Base-by-base conservation (phyloP, 169 alveolate genomes). In the Cryptosporidium felis region DNA sequence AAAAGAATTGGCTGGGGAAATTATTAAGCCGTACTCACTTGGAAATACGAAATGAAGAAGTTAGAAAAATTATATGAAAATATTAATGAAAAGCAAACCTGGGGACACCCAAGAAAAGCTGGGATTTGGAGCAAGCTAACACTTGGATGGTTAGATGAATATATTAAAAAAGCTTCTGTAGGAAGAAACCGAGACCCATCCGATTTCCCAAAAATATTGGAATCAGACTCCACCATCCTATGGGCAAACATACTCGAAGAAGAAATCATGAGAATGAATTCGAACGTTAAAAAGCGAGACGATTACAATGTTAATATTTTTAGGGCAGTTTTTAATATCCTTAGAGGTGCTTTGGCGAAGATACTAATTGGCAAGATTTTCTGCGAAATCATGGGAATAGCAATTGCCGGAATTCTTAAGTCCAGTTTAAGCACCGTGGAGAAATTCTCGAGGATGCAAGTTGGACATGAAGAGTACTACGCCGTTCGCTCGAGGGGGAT, bases 71-170 rank as follows among this genome's bases (percentile, higher is more conserved):
- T 56, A 56, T 56, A 56, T 28, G 32, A 28, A 28, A 28, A 56
- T 8, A 56, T 41, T 51, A 21, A 51, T 16, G 53, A 74, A 23
- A 74, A 36, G 46, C 85, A 74, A 49, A 58, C 18, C 38, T 74
- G 67, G 65, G 85, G 85, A 12, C 85, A 74, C 38, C 85, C 85
- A 1, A 53, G 16, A 18, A 36, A 36, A 40, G 36, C 67, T 6
- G 61, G 74, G 34, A n/a, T 74, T 23, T 74, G 85, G 85, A 74
- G 85, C 59, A 74, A 74, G 44, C 58, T 74, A 4, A 74, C 85
- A 21, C 28, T 74, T 28, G 67, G 67, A 34, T 74, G 85, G 85
- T 34, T 74, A 14, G 67, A 49, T 44, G 41, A 49, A 49, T 74
- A 74, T 36, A 51, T 74, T 34, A 34, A 53, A 9, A 40, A 32